A percentile compares a stretch with the other conserved stretches of the same genome.
Conservation (phyloP, 768 basidiomycete species). For the Boletus fagicola region DNA sequence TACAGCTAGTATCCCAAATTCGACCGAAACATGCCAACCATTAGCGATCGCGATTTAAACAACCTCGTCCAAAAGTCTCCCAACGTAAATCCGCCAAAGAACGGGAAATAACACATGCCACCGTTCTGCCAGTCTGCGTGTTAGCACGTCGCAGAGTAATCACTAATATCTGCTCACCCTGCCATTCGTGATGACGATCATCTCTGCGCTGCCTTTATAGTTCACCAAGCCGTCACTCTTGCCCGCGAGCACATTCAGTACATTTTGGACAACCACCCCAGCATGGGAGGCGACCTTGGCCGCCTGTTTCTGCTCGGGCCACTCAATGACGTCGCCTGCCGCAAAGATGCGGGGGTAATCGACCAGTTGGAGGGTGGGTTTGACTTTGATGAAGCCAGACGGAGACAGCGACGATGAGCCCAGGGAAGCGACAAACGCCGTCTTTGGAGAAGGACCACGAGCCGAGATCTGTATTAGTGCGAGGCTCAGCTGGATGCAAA, state of each 20-base stretch:
- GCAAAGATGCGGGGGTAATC: slow-evolving; percentile 58
- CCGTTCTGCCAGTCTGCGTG: slow-evolving; percentile 34
- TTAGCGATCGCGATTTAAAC: slow-evolving; percentile 39
- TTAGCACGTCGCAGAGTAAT: neutral
- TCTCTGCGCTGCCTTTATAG: slow-evolving; percentile 51
- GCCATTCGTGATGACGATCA: slow-evolving; percentile 55
- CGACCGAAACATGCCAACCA: slow-evolving; percentile 29
- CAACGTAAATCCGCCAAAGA: slow-evolving; percentile 45
- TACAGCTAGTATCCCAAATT: slow-evolving; percentile 26
- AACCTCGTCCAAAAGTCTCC: slow-evolving; percentile 43
- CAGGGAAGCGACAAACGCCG: slow-evolving; percentile 51
- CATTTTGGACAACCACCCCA: slow-evolving; percentile 46
- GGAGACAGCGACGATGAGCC: slow-evolving; percentile 35
- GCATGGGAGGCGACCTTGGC: slow-evolving; percentile 48
- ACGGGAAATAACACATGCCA: slow-evolving; percentile 37
- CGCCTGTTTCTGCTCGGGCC: slow-evolving; percentile 59
- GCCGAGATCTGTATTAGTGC: slow-evolving; percentile 22
- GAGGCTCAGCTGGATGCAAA: neutral
- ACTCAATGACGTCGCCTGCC: slow-evolving; percentile 62
- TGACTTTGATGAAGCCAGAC: slow-evolving; percentile 48
- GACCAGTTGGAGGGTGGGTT: slow-evolving; percentile 55
- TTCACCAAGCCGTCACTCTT: slow-evolving; percentile 30
- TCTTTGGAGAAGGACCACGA: slow-evolving; percentile 46
- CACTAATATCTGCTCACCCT: slow-evolving; percentile 38
- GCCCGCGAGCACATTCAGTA: slow-evolving; percentile 44